Conservation (phyloP, 2,329 filamentous ascomycete genomes). For the Elsinoe arachidis region DNA sequence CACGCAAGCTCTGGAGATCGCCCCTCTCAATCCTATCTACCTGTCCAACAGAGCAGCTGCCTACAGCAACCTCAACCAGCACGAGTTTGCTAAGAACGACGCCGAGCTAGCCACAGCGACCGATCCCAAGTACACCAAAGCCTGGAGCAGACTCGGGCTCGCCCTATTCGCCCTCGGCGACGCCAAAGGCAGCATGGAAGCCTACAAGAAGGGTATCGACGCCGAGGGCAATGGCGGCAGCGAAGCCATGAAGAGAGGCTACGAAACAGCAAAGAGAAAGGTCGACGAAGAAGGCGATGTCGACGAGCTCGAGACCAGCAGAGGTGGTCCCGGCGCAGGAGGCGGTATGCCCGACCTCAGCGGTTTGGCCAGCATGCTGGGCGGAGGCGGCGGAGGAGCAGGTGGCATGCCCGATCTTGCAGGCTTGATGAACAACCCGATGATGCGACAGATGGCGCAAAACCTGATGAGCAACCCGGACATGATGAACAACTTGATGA, state of each 20-base stretch:
- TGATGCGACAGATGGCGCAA: slow-evolving; percentile 96
- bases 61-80: slow-evolving; percentile 74
- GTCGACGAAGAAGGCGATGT: slow-evolving; percentile 66
- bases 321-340: slow-evolving; percentile 26
- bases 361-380: slow-evolving; percentile 36
- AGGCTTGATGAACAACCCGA: slow-evolving; percentile 91
- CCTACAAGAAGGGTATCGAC: slow-evolving; percentile 87
- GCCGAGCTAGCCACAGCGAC: slow-evolving; percentile 82
- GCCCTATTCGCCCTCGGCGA: slow-evolving; percentile 89
- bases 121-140: slow-evolving; percentile 93
- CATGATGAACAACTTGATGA: slow-evolving; percentile 86
- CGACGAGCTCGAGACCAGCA: slow-evolving; percentile 22
- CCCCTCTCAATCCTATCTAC: slow-evolving; percentile 87
- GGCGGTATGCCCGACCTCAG: slow-evolving; percentile 37
- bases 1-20: slow-evolving; percentile 71
- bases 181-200: slow-evolving; percentile 84
- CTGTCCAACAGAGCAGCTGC: slow-evolving; percentile 95
- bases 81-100: slow-evolving; percentile 74
- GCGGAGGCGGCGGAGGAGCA: slow-evolving; percentile 51
- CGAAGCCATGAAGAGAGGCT: slow-evolving; percentile 95
- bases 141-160: slow-evolving; percentile 87
- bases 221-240: slow-evolving; percentile 88
- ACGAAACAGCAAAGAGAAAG: slow-evolving; percentile 81
- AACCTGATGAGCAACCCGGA: slow-evolving; percentile 96
- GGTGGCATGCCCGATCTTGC: slow-evolving; percentile 83